Conservation (phyloP, 2,329 filamentous ascomycete species). For the Scytalidium sp. region DNA sequence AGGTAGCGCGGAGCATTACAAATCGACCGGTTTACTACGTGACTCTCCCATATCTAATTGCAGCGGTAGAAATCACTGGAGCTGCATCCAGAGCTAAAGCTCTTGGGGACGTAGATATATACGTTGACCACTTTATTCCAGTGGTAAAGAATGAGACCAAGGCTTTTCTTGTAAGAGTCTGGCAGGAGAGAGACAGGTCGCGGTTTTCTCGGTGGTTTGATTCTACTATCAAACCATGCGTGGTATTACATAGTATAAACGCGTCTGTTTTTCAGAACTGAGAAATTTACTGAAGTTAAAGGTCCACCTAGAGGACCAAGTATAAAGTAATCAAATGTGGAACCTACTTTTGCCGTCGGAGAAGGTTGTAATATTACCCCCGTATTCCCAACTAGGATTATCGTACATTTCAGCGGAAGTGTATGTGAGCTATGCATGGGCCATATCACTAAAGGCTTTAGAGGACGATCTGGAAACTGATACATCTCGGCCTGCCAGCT, state of each 20-base stretch:
- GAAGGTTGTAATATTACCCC: too few species aligned
- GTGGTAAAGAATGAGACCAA: constrained; percentile 20
- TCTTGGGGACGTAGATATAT: constrained; percentile 15
- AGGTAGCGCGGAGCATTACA: constrained; percentile 17
- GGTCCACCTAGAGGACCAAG: too few species aligned
- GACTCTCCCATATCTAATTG: constrained; percentile 25
- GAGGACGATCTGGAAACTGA: too few species aligned
- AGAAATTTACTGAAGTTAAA: too few species aligned
- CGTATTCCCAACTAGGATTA: too few species aligned
- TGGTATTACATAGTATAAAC: constrained; percentile 16
- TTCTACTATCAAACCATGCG: constrained; percentile 22
- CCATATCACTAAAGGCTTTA: too few species aligned
- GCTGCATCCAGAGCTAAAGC: constrained; percentile 10
- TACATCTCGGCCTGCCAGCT: too few species aligned
- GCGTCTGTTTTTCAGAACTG: not conserved
- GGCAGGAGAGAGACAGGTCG: constrained; percentile 23
- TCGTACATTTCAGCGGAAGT: too few species aligned
- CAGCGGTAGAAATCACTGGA: constrained; percentile 21
- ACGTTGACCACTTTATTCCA: constrained; percentile 7
- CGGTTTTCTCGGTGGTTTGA: constrained; percentile 21
- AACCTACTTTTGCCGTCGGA: too few species aligned
- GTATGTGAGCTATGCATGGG: too few species aligned
- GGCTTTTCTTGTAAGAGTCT: constrained; percentile 22
- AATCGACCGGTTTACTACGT: constrained; percentile 20
- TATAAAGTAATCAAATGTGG: too few species aligned